Percentiles rank a stretch among this genome's conserved stretches.
Evolutionary conservation across 305 asterid species (phyloP).

Genomic region (Withania somnifera): DNA sequence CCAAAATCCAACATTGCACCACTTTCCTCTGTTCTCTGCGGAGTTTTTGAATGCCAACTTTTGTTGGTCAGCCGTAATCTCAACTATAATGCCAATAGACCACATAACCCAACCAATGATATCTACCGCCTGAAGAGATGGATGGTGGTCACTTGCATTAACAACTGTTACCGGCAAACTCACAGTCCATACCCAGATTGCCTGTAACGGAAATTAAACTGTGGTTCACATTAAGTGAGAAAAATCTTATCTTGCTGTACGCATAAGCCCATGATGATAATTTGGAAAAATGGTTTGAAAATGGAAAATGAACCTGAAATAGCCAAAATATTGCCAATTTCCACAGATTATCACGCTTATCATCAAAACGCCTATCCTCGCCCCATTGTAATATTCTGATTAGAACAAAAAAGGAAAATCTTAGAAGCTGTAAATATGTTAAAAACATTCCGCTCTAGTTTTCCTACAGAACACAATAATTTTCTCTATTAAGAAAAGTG

Average conservation of each 20-base stretch:
- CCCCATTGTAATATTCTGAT: conserved; percentile 85
- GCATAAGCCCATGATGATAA: not conserved
- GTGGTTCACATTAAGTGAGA: not conserved
- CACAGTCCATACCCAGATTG: conserved; percentile 98
- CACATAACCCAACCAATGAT: conserved; percentile 84
- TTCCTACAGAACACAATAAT: not conserved
- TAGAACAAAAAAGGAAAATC: not conserved
- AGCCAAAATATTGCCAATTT: conserved; percentile 74
- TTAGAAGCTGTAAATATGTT: not conserved
- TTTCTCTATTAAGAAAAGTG: not conserved
- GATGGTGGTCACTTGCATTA: conserved; percentile 59
- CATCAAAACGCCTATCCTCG: conserved; percentile 88
- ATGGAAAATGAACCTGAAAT: conserved; percentile 49
- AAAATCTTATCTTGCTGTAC: not conserved
- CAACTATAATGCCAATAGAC: conserved; percentile 46
- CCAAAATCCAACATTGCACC: conserved; percentile 88
- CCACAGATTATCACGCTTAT: conserved; percentile 63
- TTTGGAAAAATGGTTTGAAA: not conserved
- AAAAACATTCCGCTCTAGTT: not conserved
- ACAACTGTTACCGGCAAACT: conserved; percentile 87
- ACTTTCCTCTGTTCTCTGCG: conserved; percentile 62
- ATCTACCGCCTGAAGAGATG: conserved; percentile 54
- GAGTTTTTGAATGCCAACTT: conserved; percentile 61
- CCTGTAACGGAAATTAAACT: conserved; percentile 31
- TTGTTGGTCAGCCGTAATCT: conserved; percentile 83